phyloP scores from a whole-genome alignment of 164 flowering plant genomes.

The Dillenia turbinata region DNA sequence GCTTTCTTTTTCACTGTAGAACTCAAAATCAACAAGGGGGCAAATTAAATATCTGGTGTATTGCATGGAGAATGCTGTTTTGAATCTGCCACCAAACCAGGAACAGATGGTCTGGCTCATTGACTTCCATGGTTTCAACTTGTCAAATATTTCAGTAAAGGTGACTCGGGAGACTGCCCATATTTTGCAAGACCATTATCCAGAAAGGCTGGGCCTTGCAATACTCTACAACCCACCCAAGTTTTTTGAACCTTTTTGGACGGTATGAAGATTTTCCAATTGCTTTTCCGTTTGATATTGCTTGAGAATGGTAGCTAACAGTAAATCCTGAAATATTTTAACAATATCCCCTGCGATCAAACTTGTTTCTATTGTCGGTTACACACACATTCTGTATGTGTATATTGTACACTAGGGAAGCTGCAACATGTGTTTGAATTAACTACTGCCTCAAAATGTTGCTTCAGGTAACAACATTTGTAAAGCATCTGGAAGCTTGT shows the following conservation, averaged over 20 bases:
- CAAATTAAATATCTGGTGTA: conserved; percentile 84
- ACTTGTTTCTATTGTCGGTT: no score
- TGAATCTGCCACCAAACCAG: conserved; percentile 67
- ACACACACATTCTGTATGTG: no score
- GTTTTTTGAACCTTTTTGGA: conserved; percentile 85
- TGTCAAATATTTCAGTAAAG: conserved; percentile 67
- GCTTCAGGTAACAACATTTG: no score
- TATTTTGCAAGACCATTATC: conserved; percentile 81
- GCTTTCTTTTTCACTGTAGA: conserved; percentile 41
- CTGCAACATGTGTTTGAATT: no score
- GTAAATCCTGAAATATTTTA: no score
- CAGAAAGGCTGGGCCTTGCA: conserved; percentile 86
- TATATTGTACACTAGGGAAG: no score
- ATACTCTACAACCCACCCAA: conserved; percentile 83
- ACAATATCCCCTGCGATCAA: no score
- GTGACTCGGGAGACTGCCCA: conserved; percentile 76
- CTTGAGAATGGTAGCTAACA: no score
- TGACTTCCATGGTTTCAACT: conserved; percentile 72
- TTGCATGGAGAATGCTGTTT: conserved; percentile 94
- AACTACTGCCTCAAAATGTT: no score
- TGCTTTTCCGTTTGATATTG: background rate
- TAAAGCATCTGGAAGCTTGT: no score
- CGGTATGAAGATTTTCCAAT: conserved; percentile 30
- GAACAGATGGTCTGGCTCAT: conserved; percentile 98
- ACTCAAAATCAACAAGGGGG: conserved; percentile 71